phyloP scores from a whole-genome alignment of 1,284 basidiomycete species.

The Moesziomyces parantarcticus region DNA sequence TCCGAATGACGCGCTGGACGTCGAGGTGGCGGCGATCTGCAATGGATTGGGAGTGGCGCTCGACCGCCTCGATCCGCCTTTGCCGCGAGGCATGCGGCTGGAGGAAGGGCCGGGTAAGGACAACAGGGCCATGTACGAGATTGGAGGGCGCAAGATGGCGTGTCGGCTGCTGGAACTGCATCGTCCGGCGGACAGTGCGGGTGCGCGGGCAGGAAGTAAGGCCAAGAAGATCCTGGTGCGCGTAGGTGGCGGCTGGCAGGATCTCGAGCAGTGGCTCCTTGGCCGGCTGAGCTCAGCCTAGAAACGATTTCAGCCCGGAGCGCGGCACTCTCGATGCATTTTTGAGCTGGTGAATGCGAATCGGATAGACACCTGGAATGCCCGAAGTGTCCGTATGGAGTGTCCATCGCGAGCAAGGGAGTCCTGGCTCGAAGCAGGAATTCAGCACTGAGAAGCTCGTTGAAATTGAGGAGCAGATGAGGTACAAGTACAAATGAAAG shows the following conservation, averaged over 20 bases:
- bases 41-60: constrained; percentile 80
- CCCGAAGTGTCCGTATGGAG: too few relatives aligned
- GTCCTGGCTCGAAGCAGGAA: too few relatives aligned
- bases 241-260: constrained; percentile 78
- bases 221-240: constrained; percentile 62
- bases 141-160: constrained; percentile 74
- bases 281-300: constrained; percentile 32
- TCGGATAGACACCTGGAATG: not conserved
- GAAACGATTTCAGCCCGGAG: not conserved
- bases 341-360: not conserved
- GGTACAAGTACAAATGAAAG: constrained; percentile 36
- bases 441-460: too few relatives aligned
- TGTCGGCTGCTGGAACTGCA: constrained; percentile 81
- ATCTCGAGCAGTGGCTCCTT: constrained; percentile 79
- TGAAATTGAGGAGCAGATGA: constrained; percentile 2
- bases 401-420: too few relatives aligned
- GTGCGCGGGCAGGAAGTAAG: constrained; percentile 50
- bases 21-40: constrained; percentile 79
- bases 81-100: constrained; percentile 72
- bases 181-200: constrained; percentile 49
- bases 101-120: constrained; percentile 77
- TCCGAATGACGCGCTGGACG: constrained; percentile 81
- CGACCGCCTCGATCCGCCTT: constrained; percentile 80
- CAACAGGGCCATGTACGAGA: constrained; percentile 82
- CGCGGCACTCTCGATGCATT: too few relatives aligned